A percentile compares a stretch with the other conserved stretches of the same genome.
Conservation (phyloP, 2,329 filamentous ascomycete genomes). For the Aspergillus persii region DNA sequence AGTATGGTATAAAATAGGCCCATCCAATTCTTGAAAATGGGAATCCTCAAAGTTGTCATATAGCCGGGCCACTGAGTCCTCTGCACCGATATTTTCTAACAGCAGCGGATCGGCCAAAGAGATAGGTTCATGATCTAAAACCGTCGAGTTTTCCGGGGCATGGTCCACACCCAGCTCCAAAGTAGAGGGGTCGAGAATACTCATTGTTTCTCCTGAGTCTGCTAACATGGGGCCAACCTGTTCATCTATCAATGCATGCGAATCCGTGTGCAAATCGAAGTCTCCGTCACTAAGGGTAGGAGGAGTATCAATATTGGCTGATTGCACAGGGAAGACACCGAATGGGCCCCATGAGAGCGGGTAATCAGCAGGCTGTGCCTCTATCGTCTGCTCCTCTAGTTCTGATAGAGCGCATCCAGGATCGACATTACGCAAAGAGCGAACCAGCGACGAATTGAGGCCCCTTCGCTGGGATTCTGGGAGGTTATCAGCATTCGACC, state of each 20-base stretch:
- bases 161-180: neutral
- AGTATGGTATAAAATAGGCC: neutral
- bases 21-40: neutral
- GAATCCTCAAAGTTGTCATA: neutral
- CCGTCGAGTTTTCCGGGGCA: neutral
- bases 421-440: neutral
- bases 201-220: neutral
- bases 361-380: neutral
- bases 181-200: neutral
- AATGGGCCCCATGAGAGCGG: neutral
- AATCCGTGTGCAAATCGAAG: no score
- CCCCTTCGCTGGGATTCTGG: slow-evolving; percentile 2
- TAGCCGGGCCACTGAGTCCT: neutral
- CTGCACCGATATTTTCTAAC: neutral
- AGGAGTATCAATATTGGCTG: neutral
- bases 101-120: neutral
- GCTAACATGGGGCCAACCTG: neutral
- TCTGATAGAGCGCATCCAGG: neutral
- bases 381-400: neutral
- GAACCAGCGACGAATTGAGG: slow-evolving; percentile 14
- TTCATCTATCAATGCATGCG: neutral
- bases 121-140: neutral
- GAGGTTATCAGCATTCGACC: neutral
- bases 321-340: neutral
- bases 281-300: neutral